Evolutionary conservation across 164 flowering plant genomes (phyloP), one percentile per base, ranked within the genome.

Genomic region (Malania oleifera): DNA sequence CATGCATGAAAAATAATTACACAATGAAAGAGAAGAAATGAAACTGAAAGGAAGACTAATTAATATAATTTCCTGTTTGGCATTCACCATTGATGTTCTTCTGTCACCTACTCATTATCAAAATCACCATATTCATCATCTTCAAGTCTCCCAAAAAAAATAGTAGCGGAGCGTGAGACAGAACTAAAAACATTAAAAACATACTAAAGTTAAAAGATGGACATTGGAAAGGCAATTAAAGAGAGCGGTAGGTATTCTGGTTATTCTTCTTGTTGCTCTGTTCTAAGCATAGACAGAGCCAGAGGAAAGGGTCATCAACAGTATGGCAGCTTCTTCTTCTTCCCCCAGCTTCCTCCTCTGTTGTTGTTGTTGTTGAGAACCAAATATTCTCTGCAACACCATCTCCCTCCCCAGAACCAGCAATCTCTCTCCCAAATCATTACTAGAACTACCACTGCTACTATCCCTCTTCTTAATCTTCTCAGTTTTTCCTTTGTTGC

Each of bases 261-360:
- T 18, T 31, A 35, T 35, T 15, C 25, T 4, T 34, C 24, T 53
- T 15, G 8, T 14, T 47, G 9, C 41, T 15, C 37, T 35, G 26
- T 49, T 9, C 44, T 63, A 75, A 26, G 80, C 82, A 64, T 46
- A 74, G 6, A 75, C 77, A 52, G 76, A 75, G 34, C 86, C 91
- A 59, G 73, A 82, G 6, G 95, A 90, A 0, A 90, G 73, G 26
- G 92, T 83, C 97, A 90, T 85, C 58, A 90, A 67, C 9, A 87
- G 69, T 5, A 85, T 60, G 3, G 97, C 90, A 2, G 95, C 95
- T 67, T 73, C 73, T 60, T 86, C 92, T 67, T 84, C 93, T 43
- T 87, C 97, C 28, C 76, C 70, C 56, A 79, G 28, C 61, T 67
- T 65, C 54, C 54, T 62, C 74, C 64, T 64, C 61, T 68, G 64